These are phyloP conservation scores for Lactarius hengduanensis DNA, from an alignment of 768 basidiomycete genomes.

Conservation along the genomic window DNA sequence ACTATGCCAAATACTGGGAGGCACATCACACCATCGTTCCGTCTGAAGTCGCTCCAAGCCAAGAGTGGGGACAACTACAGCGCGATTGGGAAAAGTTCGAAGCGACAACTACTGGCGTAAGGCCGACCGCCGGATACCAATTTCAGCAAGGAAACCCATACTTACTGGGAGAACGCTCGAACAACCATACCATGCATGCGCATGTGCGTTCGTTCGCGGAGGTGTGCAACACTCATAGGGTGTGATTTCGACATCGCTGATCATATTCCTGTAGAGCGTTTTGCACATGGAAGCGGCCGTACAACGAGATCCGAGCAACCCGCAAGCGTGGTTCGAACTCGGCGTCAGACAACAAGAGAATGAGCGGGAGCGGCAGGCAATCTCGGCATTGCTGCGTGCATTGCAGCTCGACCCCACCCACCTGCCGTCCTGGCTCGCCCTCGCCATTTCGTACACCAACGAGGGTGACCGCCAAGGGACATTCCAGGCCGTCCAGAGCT, in stretches of 20 bases:
- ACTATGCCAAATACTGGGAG: slow-evolving; percentile 63
- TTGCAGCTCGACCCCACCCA: slow-evolving; percentile 76
- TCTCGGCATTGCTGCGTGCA: slow-evolving; percentile 79
- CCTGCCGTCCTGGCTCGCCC: slow-evolving; percentile 82
- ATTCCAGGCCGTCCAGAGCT: slow-evolving; percentile 77
- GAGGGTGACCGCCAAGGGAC: slow-evolving; percentile 75
- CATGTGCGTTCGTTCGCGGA: slow-evolving; percentile 36
- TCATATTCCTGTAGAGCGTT: slow-evolving; percentile 57
- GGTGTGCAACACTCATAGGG: slow-evolving; percentile 35
- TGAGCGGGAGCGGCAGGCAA: slow-evolving; percentile 88
- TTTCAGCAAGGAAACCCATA: slow-evolving; percentile 84
- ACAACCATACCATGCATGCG: slow-evolving; percentile 42
- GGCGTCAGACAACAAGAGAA: slow-evolving; percentile 98
- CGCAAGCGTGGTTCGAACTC: slow-evolving; percentile 83
- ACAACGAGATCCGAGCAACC: slow-evolving; percentile 68
- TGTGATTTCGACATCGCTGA: not conserved
- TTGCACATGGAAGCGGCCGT: slow-evolving; percentile 89
- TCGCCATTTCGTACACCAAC: slow-evolving; percentile 90
- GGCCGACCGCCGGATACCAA: slow-evolving; percentile 54
- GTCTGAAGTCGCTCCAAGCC: not conserved
- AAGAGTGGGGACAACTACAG: slow-evolving; percentile 68
- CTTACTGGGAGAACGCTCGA: slow-evolving; percentile 55
- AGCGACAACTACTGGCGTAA: slow-evolving; percentile 65
- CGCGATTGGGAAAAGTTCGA: slow-evolving; percentile 81
- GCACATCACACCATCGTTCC: slow-evolving; percentile 36